Conservation (phyloP, 345 rosid genomes). For the Laguncularia racemosa region DNA sequence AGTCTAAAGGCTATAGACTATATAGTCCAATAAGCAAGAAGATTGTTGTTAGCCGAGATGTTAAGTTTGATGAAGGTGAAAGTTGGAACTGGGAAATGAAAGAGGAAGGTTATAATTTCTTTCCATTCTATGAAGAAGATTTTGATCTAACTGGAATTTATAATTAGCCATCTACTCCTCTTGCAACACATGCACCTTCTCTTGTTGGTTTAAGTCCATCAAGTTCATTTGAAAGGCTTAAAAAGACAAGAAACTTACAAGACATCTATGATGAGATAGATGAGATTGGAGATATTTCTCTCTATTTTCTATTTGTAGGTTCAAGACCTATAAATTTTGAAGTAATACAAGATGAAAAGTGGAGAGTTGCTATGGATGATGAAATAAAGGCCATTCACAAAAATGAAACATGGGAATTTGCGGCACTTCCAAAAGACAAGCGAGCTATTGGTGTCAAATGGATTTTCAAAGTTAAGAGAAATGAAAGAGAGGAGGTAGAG, state of each 20-base stretch:
- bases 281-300: neutral
- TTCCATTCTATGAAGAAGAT: too few species aligned
- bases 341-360: neutral
- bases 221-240: too few species aligned
- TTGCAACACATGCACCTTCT: too few species aligned
- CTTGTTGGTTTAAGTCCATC: too few species aligned
- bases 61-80: neutral
- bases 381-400: neutral
- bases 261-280: neutral
- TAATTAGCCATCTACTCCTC: too few species aligned
- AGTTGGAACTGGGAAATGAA: too few species aligned
- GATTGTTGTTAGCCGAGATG: neutral
- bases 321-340: neutral
- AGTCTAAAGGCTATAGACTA: neutral
- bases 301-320: neutral
- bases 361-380: conserved; percentile 1
- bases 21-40: neutral
- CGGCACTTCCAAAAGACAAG: neutral
- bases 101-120: too few species aligned
- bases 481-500: neutral
- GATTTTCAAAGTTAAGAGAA: conserved; percentile 1
- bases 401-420: neutral
- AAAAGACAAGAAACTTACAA: neutral
- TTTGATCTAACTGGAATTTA: too few species aligned
- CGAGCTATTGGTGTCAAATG: neutral